Base-by-base conservation (phyloP, 225 moss, liverwort and hornwort species). In the Pseudisothecium myosuroides region DNA sequence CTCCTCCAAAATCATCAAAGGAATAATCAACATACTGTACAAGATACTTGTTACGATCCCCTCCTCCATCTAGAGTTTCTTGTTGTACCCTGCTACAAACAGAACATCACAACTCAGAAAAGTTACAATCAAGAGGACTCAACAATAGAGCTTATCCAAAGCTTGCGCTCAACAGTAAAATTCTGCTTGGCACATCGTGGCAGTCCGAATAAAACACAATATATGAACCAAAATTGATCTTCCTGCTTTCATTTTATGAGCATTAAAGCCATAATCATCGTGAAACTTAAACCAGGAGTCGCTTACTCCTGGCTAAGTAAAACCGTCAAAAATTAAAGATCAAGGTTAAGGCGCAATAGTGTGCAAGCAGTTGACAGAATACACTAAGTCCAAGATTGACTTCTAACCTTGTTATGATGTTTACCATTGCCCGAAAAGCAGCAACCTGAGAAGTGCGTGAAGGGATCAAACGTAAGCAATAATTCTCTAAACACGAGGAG, bases 1-100 rank as follows among this genome's bases (percentile, higher is more conserved):
- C 89, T 77, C 97, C 97, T 94, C 97, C 97, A 93, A 99, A 96
- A 90, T 99, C 98, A 93, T 99, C 98, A 85, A 99, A 99, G 73
- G 95, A 92, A 87, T 94, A 99, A 94, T 99, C 98, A 72, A 99
- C 96, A 87, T 99, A 99, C 86, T 97, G 97, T 77, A 99, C 96
- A 84, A 99, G 95, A 92, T 92, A 96, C 84, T 92, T 95, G 88
- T 95, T 99, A 32, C 98, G 96, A 78, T 97, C 97, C 81, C 91
- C 91, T 84, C 96, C 97, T 89, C 96, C 98, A 86, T 96, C 97
- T 62, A 94, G 88, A 74, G 93, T 92, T 83, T 96, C 97, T 86
- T 97, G 97, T 87, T 96, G 98, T 84, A 99, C 96, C 93, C 97
- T 99, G 94, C 91, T 90, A 92, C 85, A 90, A 80, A 86, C 85